Evolutionary conservation across 805 yeast genomes (phyloP), one percentile per base, ranked within the genome.

Genomic region (Suhomyces sp.): DNA sequence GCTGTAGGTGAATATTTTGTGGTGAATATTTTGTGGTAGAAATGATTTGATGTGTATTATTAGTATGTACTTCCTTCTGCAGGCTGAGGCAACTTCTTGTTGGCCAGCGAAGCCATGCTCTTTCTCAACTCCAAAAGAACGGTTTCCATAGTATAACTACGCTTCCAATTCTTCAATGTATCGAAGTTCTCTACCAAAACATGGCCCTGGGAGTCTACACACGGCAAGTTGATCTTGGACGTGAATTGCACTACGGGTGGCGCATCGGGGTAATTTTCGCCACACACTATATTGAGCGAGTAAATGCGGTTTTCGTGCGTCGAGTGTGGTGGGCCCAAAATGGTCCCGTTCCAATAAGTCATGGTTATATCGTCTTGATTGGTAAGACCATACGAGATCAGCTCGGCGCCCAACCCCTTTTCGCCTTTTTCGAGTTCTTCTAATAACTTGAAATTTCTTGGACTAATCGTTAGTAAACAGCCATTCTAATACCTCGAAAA

Each of bases 391-490:
- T 94, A 90, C 20, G 98, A 93, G 67, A 97, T 92, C 13, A 96
- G 88, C 69, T 94, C 98, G 22, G 97, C 94, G 19, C 98, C 97
- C 46, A 89, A 77, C 19, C 99, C 99, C 69, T 94, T 94, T 67
- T 94, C 99, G 46, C 99, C 99, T 63, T 93, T 93, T 69, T 96
- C 99, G 58, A 94, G 79, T 73, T 94, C 99, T 72, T 94, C 99
- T 56, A 94, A 79, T 31, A 94, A 82, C 66, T 96, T 88, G 72
- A 94, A 94, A 68, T 89, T 92, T 71, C 99, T 84, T 59, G 99
- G 99, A 41, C 88, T 83, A 57, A 2, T 22, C 5, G 44, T 41
- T 22, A 41, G 17, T 41, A 41, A n/a, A n/a, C n/a, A n/a, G n/a
- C 17, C 4, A 27, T 22, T 3, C 24, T 39, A n/a, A n/a, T n/a